These are phyloP conservation scores for Mycena amicta DNA, from an alignment of 768 basidiomycete species.

Conservation along the genomic window DNA sequence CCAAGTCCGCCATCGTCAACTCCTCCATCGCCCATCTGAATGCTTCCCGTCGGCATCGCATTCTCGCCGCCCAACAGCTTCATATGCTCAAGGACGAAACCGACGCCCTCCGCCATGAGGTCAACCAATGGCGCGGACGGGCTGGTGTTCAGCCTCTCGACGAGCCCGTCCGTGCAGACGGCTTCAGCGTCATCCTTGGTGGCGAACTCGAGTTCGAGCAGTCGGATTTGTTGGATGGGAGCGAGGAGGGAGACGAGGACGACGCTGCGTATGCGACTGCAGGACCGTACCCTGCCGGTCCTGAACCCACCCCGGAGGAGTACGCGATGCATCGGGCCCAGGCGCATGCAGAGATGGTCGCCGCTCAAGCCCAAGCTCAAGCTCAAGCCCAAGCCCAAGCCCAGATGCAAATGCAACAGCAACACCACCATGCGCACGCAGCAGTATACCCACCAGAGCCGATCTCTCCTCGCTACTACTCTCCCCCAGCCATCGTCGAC, in stretches of 20 bases:
- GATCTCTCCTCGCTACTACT: not conserved
- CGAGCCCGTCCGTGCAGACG: constrained; percentile 72
- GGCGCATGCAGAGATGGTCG: constrained; percentile 2
- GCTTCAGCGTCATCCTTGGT: constrained; percentile 67
- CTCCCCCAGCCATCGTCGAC: constrained; percentile 49
- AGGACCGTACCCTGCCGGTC: constrained; percentile 35
- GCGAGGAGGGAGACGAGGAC: constrained; percentile 59
- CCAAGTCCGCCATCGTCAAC: constrained; percentile 96
- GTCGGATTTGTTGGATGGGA: constrained; percentile 39
- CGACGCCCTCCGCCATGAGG: constrained; percentile 84
- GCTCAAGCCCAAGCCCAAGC: not conserved
- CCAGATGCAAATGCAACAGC: not conserved
- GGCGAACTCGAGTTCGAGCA: constrained; percentile 72
- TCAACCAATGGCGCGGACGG: constrained; percentile 91
- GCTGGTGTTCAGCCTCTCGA: constrained; percentile 71
- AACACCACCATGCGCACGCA: too few relatives aligned
- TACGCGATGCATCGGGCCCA: constrained; percentile 10
- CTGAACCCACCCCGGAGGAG: constrained; percentile 27
- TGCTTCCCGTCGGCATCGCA: constrained; percentile 77
- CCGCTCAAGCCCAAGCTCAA: not conserved
- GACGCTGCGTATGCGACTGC: constrained; percentile 36
- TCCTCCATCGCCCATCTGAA: constrained; percentile 90
- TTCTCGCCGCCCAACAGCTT: constrained; percentile 81
- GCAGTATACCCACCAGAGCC: not conserved
- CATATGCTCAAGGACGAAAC: constrained; percentile 78